Conservation (phyloP, 352 stramenopile species). For the Thraustotheca clavata region DNA sequence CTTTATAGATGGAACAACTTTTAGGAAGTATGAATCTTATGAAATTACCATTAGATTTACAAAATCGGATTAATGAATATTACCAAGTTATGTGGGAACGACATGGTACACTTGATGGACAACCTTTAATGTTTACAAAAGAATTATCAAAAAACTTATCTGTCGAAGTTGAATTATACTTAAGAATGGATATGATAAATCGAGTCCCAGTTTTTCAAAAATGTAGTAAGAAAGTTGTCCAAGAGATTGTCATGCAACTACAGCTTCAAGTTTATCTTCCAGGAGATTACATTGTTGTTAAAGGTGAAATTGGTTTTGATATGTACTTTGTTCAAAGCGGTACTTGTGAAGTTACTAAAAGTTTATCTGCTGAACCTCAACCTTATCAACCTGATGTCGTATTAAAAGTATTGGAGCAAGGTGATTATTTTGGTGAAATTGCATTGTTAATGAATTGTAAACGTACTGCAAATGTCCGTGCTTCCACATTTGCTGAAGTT, state of each 20-base stretch:
- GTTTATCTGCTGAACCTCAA: constrained; percentile 19
- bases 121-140: constrained; percentile 63
- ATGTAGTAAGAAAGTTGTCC: constrained; percentile 72
- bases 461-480: constrained; percentile 65
- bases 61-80: constrained; percentile 81
- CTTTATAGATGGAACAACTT: constrained; percentile 56
- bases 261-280: constrained; percentile 81
- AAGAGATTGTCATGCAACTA: constrained; percentile 76
- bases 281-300: constrained; percentile 76
- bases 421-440: constrained; percentile 79
- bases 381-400: background rate
- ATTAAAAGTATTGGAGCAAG: constrained; percentile 31
- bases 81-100: constrained; percentile 84
- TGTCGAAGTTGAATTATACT: constrained; percentile 75
- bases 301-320: constrained; percentile 72
- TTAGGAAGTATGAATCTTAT: constrained; percentile 80
- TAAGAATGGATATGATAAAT: constrained; percentile 85
- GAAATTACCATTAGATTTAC: constrained; percentile 65
- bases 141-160: constrained; percentile 72
- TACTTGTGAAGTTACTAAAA: constrained; percentile 73
- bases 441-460: constrained; percentile 81
- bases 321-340: constrained; percentile 86
- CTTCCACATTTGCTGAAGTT: constrained; percentile 61
- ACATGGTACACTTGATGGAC: constrained; percentile 69
- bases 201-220: constrained; percentile 74